Percentiles rank a stretch among this genome's conserved stretches.
Evolutionary conservation across 352 stramenopile genomes (phyloP).

Genomic region (Pythium angustatum): DNA sequence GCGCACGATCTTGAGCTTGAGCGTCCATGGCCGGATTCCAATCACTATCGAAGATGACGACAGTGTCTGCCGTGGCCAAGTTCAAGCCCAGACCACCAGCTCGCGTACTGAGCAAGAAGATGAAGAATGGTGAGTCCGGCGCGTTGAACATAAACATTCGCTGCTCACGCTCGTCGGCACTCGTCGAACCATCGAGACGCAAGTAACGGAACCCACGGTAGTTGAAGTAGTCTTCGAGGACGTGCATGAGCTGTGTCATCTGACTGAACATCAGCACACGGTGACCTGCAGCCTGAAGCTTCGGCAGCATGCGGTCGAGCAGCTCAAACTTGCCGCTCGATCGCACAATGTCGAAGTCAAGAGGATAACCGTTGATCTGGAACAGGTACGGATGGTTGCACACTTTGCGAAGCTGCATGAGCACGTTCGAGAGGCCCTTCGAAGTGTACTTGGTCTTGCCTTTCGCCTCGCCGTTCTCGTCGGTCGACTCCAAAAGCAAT

Average conservation of each 20-base stretch:
- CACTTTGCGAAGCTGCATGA: slow-evolving; percentile 89
- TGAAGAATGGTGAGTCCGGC: slow-evolving; percentile 89
- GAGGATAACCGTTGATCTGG: slow-evolving; percentile 79
- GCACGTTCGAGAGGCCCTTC: slow-evolving; percentile 84
- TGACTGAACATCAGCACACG: slow-evolving; percentile 91
- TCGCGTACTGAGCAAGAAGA: slow-evolving; percentile 97
- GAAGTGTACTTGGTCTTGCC: slow-evolving; percentile 84
- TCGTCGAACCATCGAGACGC: slow-evolving; percentile 95
- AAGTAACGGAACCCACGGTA: slow-evolving; percentile 94
- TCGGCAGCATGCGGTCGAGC: slow-evolving; percentile 96
- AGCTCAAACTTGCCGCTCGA: slow-evolving; percentile 94
- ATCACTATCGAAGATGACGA: slow-evolving; percentile 99
- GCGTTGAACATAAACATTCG: slow-evolving; percentile 99
- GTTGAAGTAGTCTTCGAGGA: slow-evolving; percentile 90
- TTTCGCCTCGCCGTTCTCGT: slow-evolving; percentile 61
- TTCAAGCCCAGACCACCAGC: slow-evolving; percentile 98
- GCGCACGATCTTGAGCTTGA: slow-evolving; percentile 90
- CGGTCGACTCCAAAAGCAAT: slow-evolving; percentile 76
- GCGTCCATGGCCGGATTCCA: slow-evolving; percentile 99
- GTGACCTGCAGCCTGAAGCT: slow-evolving; percentile 92
- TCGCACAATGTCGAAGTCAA: slow-evolving; percentile 86
- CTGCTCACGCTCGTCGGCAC: slow-evolving; percentile 95
- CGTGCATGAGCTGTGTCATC: slow-evolving; percentile 90
- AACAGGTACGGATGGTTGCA: slow-evolving; percentile 91
- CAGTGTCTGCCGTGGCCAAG: slow-evolving; percentile 97